Evolutionary conservation across 176 grass and related monocot species (phyloP).

Genomic region (Carex littledalei): DNA sequence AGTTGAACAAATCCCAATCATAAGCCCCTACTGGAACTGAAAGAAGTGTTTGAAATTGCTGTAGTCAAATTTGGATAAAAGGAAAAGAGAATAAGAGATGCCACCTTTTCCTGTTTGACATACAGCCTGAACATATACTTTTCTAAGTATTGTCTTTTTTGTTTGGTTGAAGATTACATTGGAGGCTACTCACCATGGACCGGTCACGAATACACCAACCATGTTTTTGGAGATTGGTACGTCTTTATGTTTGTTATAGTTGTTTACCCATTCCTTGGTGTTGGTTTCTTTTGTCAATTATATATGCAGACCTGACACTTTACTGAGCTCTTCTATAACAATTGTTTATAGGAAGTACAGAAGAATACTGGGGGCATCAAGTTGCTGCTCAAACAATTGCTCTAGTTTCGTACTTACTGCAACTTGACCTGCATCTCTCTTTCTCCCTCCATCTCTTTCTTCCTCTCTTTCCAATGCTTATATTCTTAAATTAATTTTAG

Average conservation of each 20-base stretch:
- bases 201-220: slow-evolving; percentile 64
- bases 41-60: neutral
- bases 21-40: neutral
- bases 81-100: neutral
- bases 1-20: neutral
- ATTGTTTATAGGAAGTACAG: slow-evolving; percentile 58
- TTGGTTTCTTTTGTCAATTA: neutral
- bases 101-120: neutral
- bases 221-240: slow-evolving; percentile 97
- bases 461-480: neutral
- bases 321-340: neutral
- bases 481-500: slow-evolving; percentile 28
- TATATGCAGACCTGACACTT: neutral
- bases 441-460: neutral
- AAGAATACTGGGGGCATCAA: slow-evolving; percentile 83
- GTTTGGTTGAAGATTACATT: slow-evolving; percentile 55
- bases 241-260: slow-evolving; percentile 2
- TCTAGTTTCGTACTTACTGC: slow-evolving; percentile 37
- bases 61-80: neutral
- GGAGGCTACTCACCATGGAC: slow-evolving; percentile 94
- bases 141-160: neutral
- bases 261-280: neutral
- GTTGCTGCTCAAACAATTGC: slow-evolving; percentile 88
- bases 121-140: neutral
- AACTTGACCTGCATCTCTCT: neutral